Base-by-base conservation (phyloP, 495 filamentous ascomycete species). In the Penicillium herquei region DNA sequence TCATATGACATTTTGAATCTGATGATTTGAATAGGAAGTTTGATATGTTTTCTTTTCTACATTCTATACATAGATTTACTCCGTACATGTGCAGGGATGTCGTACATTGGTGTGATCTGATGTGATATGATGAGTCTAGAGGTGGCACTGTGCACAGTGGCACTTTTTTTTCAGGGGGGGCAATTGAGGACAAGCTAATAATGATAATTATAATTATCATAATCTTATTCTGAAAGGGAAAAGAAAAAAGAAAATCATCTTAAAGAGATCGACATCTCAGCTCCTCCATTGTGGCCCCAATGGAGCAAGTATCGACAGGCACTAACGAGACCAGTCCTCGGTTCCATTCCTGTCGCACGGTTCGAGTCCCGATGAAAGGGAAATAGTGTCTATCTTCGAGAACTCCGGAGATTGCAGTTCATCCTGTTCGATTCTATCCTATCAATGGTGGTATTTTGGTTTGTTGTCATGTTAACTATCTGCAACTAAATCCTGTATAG, bases 261-360 rank as follows among this genome's bases (percentile, higher is more conserved):
- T 16, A 3, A 21, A 49, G 52, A 21, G 34, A 52, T 41, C 42
- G 54, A 39, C 42, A 39, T 16, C 34, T 35, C 44, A 55, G 42
- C 42, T 47, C 17, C 12, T 50, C 35, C 43, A 60, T 10, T 26
- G 7, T 21, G 21, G 4, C 16, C 43, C 64, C 37, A 58, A 31
- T 49, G n/a, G 16, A 65, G 65, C 57, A 68, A 52, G 58, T 58
- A 65, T 63, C 65, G 65, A 65, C 65, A 65, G 62, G 59, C 55
- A 68, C 57, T 56, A 57, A 58, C 54, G 32, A 49, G 32, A 42
- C 18, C 31, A 39, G 34, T 45, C 13, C 18, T 45, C 33, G 52
- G 26, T 39, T 44, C 42, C 43, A 35, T 54, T 44, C 41, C 34
- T 26, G 21, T 26, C 21, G 21, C 21, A 26, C 13, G 52, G 52